Percentiles rank a stretch among this genome's conserved stretches.
Evolutionary conservation across 495 filamentous ascomycete genomes (phyloP).

Genomic region (Margaritispora aquatica): DNA sequence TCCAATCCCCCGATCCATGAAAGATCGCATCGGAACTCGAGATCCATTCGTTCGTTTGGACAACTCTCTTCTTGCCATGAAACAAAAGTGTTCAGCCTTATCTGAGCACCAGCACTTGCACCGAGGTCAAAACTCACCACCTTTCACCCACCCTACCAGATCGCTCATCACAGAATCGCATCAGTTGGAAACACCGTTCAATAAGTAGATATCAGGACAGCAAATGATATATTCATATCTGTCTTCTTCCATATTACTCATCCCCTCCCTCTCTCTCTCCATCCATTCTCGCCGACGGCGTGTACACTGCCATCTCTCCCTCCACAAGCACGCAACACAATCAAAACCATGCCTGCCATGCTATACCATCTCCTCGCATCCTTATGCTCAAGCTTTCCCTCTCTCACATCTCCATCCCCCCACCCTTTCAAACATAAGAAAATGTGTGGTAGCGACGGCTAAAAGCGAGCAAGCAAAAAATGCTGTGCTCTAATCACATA

Average conservation of each 20-base stretch:
- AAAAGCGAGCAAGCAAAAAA: neutral
- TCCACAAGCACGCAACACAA: neutral
- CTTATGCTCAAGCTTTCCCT: neutral
- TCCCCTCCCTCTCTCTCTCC: neutral
- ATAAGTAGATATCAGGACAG: neutral
- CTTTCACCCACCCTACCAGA: too few species aligned
- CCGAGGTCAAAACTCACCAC: neutral
- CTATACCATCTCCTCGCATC: neutral
- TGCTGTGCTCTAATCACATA: neutral
- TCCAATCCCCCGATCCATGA: too few species aligned
- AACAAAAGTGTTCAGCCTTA: neutral
- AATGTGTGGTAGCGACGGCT: neutral
- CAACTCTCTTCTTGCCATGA: neutral
- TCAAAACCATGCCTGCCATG: neutral
- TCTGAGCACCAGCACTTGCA: neutral
- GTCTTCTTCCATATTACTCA: neutral
- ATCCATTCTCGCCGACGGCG: too few species aligned
- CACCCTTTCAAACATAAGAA: neutral
- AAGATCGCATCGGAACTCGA: neutral
- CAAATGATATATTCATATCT: neutral
- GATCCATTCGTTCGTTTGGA: neutral
- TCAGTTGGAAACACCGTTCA: too few species aligned
- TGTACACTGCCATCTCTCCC: too few species aligned
- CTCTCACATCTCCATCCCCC: neutral
- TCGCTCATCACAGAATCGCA: too few species aligned